A percentile compares a stretch with the other conserved stretches of the same genome.
These are phyloP conservation scores for Chaetomiaceae sp. DNA, from an alignment of 2,329 filamentous ascomycete genomes.

Conservation along the genomic window DNA sequence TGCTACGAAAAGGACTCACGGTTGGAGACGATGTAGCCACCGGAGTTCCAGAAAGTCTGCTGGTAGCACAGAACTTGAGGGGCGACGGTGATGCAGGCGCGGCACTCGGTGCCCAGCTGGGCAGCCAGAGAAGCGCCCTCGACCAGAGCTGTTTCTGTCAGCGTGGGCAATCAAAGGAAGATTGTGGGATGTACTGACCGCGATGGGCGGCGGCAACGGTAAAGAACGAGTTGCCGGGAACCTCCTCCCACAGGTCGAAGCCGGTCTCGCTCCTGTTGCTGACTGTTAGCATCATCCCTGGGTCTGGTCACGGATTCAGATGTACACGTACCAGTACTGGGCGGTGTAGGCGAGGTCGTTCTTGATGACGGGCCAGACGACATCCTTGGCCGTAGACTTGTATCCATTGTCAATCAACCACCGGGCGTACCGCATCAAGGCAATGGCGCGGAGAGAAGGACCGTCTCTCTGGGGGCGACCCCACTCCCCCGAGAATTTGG, in stretches of 20 bases:
- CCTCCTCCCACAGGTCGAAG: slow-evolving; percentile 83
- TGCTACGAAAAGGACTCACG: slow-evolving; percentile 34
- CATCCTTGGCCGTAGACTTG: slow-evolving; percentile 47
- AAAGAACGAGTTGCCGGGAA: slow-evolving; percentile 73
- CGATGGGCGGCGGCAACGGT: slow-evolving; percentile 67
- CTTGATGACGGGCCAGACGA: slow-evolving; percentile 67
- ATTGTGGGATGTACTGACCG: slow-evolving; percentile 35
- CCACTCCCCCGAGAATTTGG: slow-evolving; percentile 63
- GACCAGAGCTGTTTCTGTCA: slow-evolving; percentile 43
- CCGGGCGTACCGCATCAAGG: slow-evolving; percentile 66
- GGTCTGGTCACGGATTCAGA: no score
- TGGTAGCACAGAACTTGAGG: slow-evolving; percentile 69
- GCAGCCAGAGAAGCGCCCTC: slow-evolving; percentile 63
- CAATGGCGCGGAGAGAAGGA: slow-evolving; percentile 68
- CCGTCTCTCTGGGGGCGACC: slow-evolving; percentile 77
- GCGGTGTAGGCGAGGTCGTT: slow-evolving; percentile 74
- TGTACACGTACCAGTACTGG: slow-evolving; percentile 59
- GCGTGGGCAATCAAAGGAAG: background rate
- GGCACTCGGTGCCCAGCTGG: slow-evolving; percentile 56
- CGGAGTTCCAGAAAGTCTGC: slow-evolving; percentile 66
- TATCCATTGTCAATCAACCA: slow-evolving; percentile 66
- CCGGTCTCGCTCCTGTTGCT: slow-evolving; percentile 48
- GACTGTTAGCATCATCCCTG: no score
- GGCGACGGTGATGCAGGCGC: slow-evolving; percentile 58
- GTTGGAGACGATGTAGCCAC: slow-evolving; percentile 63